These are phyloP conservation scores for Neocucurbitaria cava DNA, from an alignment of 2,329 filamentous ascomycete genomes.

Conservation along the genomic window DNA sequence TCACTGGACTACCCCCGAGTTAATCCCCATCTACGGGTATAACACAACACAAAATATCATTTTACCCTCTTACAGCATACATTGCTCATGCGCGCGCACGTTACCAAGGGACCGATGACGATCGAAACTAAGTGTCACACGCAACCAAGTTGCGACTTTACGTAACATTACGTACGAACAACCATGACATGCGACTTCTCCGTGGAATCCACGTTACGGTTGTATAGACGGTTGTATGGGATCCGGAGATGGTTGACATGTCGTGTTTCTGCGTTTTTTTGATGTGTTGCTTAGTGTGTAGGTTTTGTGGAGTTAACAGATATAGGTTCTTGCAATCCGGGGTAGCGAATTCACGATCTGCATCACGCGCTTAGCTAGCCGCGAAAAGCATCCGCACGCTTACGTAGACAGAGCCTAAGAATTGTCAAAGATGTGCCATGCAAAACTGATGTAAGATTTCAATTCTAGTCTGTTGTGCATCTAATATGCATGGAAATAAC, in stretches of 20 bases:
- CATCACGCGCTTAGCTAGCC: conserved; percentile 1
- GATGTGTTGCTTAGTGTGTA: background rate
- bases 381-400: background rate
- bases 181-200: conserved; percentile 26
- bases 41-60: background rate
- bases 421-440: background rate
- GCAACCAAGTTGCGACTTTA: conserved; percentile 13
- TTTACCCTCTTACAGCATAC: background rate
- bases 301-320: background rate
- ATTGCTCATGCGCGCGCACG: background rate
- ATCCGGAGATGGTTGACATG: background rate
- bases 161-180: conserved; percentile 39
- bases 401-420: background rate
- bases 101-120: background rate
- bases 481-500: background rate
- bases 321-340: conserved; percentile 7
- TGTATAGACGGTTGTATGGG: conserved; percentile 8
- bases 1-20: too few relatives aligned
- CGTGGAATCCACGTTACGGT: conserved; percentile 23
- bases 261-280: background rate
- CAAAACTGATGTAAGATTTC: background rate
- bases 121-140: background rate
- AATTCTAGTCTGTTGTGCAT: background rate
- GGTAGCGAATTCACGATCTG: conserved; percentile 11
- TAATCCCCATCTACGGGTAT: conserved; percentile 1